A percentile compares a stretch with the other conserved stretches of the same genome.
Conservation (phyloP, 2,329 filamentous ascomycete species). For the Venturia aucupariae region DNA sequence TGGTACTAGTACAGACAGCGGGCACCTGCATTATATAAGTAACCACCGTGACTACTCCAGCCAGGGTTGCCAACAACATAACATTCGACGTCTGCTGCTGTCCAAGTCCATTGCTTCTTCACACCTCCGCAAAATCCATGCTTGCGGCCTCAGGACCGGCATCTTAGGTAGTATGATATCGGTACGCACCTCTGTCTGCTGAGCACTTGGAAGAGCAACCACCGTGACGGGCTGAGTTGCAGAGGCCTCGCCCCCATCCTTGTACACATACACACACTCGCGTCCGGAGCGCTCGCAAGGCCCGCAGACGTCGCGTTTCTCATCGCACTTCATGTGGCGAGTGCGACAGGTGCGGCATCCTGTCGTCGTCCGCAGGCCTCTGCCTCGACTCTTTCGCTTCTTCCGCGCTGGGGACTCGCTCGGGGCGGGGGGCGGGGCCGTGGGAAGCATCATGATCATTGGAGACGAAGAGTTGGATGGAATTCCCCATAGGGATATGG, state of each 20-base stretch:
- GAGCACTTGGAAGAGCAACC: no score
- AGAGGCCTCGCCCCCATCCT: not conserved
- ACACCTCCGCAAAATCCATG: not conserved
- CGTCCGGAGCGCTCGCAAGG: conserved; percentile 1
- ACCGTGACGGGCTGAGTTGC: not conserved
- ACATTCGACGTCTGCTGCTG: not conserved
- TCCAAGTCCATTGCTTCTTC: not conserved
- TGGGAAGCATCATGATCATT: not conserved
- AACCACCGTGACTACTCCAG: no score
- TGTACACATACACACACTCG: conserved; percentile 6
- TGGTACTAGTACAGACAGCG: no score
- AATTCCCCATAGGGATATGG: not conserved
- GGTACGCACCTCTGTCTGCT: not conserved
- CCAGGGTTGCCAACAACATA: no score
- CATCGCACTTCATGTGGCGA: conserved; percentile 40
- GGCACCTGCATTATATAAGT: no score
- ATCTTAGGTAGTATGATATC: not conserved
- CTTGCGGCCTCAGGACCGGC: not conserved
- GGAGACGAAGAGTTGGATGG: not conserved
- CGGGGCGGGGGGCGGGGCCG: not conserved
- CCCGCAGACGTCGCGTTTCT: not conserved
- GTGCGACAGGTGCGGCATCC: conserved; percentile 38
- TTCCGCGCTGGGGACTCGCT: conserved; percentile 21
- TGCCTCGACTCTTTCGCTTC: conserved; percentile 34
- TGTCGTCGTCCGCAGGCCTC: conserved; percentile 36